Evolutionary conservation across 169 alveolate species (phyloP), one percentile per base, ranked within the genome.

Genomic region (Babesia gibsoni): DNA sequence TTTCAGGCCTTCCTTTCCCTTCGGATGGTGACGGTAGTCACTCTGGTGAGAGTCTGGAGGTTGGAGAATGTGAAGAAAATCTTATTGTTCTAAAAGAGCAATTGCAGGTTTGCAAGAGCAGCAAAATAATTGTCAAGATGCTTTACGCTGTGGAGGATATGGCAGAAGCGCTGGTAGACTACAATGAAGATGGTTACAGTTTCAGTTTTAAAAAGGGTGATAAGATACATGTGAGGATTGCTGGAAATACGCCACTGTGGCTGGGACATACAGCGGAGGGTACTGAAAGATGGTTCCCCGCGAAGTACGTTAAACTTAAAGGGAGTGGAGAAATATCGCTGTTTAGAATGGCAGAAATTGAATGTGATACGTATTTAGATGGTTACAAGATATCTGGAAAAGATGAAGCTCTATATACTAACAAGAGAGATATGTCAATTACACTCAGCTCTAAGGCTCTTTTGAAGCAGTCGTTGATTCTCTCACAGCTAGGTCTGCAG

Each of bases 241-340:
- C 81, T 7, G 81, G 81, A 7, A 57, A 52, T 22, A 69, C 81
- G 3, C 58, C 73, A 8, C 37, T 69, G 25, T 69, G 81, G 81
- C 57, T 5, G n/a, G 81, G 81, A 10, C 81, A 69, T 22, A 22
- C 64, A 14, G 36, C 23, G 3, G 2, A 33, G 10, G 72, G 69
- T 4, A 27, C 36, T 20, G 39, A 69, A 23, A 1, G 81, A 14
- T 69, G 81, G 81, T 69, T 69, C 45, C 81, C 81, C 5, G 81
- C 81, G 4, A 69, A 69, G 43, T 69, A 22, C 35, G 72, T 69
- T 29, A 22, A 29, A 43, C 64, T 25, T 35, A 23, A 39, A 46
- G 4, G 22, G 12, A 64, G 42, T 6, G 10, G n/a, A 23, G 67
- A 10, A 3, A 36, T 49, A 10, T 52, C 81, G 20, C 27, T 46